phyloP scores from a whole-genome alignment of 75 land plant species.

The Cryptomeria japonica region DNA sequence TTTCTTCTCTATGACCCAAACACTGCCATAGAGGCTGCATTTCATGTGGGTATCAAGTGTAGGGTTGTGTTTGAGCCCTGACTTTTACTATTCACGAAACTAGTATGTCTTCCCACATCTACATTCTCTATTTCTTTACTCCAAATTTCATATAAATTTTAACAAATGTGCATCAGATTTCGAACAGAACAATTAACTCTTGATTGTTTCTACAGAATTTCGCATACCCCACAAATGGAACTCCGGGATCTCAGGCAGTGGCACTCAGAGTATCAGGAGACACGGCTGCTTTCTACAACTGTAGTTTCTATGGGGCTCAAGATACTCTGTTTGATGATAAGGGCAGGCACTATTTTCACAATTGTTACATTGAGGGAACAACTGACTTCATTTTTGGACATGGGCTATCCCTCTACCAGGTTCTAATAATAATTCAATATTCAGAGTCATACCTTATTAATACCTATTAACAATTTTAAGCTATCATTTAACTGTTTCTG shows the following conservation, averaged over 20 bases:
- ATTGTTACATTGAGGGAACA: slow-evolving; percentile 64
- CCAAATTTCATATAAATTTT: background rate
- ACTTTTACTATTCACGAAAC: background rate
- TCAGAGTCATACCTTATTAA: background rate
- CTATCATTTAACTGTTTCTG: background rate
- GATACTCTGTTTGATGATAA: slow-evolving; percentile 62
- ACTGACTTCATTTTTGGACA: slow-evolving; percentile 73
- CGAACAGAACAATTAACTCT: background rate
- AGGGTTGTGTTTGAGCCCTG: background rate
- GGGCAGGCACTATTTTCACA: slow-evolving; percentile 62
- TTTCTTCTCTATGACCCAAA: background rate
- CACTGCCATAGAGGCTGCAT: background rate
- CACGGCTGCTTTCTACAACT: slow-evolving; percentile 72
- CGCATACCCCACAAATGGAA: slow-evolving; percentile 26
- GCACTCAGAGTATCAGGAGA: slow-evolving; percentile 71
- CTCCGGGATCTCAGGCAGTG: slow-evolving; percentile 41
- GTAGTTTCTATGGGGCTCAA: slow-evolving; percentile 68
- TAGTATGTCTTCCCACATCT: background rate
- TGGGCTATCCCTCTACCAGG: slow-evolving; percentile 56
- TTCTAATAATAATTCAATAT: background rate
- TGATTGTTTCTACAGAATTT: slow-evolving; percentile 17
- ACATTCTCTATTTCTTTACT: background rate
- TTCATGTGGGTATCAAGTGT: too few species aligned
- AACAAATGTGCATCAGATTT: background rate
- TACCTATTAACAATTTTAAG: background rate